Evolutionary conservation across 495 filamentous ascomycete species (phyloP).

Genomic region (Friedmanniomyces endolithicus): DNA sequence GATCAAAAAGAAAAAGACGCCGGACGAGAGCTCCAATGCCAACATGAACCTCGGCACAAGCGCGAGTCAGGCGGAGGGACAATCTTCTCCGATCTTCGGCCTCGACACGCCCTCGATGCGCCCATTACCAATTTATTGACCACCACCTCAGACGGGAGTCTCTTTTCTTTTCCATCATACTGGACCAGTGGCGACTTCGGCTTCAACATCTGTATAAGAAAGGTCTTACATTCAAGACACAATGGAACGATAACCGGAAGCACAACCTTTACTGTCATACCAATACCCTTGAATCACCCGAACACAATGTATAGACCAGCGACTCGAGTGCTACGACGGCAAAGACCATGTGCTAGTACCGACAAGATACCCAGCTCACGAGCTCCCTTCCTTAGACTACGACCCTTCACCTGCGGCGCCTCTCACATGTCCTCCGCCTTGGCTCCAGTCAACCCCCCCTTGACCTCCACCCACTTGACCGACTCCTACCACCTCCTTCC

Average conservation of each 20-base stretch:
- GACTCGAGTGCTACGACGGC: slow-evolving; percentile 10
- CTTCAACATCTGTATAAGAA: not conserved
- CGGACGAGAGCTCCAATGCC: too few relatives aligned
- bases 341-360: slow-evolving; percentile 5
- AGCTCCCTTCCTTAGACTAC: slow-evolving; percentile 17
- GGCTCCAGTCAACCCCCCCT: slow-evolving; percentile 35
- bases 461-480: slow-evolving; percentile 47
- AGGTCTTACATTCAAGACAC: too few relatives aligned
- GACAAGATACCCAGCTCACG: not conserved
- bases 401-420: slow-evolving; percentile 18
- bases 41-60: too few relatives aligned
- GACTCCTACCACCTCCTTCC: slow-evolving; percentile 74
- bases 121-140: too few relatives aligned
- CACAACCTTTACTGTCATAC: not conserved
- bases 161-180: too few relatives aligned
- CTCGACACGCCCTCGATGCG: not conserved
- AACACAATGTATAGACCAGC: slow-evolving; percentile 25
- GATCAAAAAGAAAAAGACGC: too few relatives aligned
- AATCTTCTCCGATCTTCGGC: not conserved
- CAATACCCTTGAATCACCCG: not conserved
- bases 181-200: not conserved
- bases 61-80: too few relatives aligned
- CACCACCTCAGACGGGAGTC: too few relatives aligned
- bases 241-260: slow-evolving; percentile 5
- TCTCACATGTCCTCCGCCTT: slow-evolving; percentile 23